phyloP scores from a whole-genome alignment of 495 filamentous ascomycete species.

The Penicillium canariense region DNA sequence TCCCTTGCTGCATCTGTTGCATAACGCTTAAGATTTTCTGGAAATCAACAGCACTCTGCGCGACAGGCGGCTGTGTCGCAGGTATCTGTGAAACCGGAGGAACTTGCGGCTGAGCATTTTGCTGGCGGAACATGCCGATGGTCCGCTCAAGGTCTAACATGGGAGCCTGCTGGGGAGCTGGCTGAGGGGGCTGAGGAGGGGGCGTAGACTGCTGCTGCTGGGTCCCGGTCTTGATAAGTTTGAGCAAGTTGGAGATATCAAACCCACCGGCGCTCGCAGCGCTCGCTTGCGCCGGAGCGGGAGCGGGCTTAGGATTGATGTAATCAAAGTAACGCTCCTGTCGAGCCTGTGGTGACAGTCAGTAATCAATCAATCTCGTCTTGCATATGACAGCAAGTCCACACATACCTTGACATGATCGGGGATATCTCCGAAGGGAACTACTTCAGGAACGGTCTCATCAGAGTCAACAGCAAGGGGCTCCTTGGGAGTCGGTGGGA shows the following conservation, averaged over 20 bases:
- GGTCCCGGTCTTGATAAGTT: slow-evolving; percentile 41
- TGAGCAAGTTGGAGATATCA: slow-evolving; percentile 48
- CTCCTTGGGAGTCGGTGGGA: slow-evolving; percentile 75
- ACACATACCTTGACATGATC: slow-evolving; percentile 47
- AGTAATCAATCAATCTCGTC: not conserved
- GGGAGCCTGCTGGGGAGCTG: slow-evolving; percentile 21
- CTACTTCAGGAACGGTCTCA: slow-evolving; percentile 31
- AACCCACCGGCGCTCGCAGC: slow-evolving; percentile 31
- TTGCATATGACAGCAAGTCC: not conserved
- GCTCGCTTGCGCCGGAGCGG: slow-evolving; percentile 9
- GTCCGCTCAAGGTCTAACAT: slow-evolving; percentile 41
- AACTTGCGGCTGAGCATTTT: slow-evolving; percentile 35
- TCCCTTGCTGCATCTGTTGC: slow-evolving; percentile 34
- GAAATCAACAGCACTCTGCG: slow-evolving; percentile 34
- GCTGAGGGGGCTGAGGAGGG: slow-evolving; percentile 25
- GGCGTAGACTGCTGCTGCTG: slow-evolving; percentile 33
- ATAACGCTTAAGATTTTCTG: slow-evolving; percentile 38
- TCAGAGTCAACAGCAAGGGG: slow-evolving; percentile 50
- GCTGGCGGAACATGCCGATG: slow-evolving; percentile 45
- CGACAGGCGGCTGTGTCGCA: slow-evolving; percentile 23
- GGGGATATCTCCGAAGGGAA: slow-evolving; percentile 49
- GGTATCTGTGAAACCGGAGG: slow-evolving; percentile 32
- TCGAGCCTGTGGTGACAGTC: slow-evolving; percentile 33
- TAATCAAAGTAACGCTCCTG: slow-evolving; percentile 44
- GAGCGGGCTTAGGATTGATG: slow-evolving; percentile 36